These are phyloP conservation scores for Russula earlei DNA, from an alignment of 768 basidiomycete species.

Conservation along the genomic window DNA sequence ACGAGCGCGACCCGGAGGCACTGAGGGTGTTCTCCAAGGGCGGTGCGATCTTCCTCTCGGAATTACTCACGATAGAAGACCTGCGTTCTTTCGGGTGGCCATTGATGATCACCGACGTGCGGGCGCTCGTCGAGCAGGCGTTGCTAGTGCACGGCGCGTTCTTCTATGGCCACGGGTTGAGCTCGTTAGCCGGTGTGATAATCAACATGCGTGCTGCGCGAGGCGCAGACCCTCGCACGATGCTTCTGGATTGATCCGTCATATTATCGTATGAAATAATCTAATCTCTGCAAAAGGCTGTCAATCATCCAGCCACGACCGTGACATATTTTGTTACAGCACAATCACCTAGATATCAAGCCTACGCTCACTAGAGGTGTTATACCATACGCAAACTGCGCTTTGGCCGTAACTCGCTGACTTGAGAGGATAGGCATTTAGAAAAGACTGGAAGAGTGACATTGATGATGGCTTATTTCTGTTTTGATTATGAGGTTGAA, in stretches of 20 bases:
- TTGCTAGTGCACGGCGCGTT: conserved; percentile 28
- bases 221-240: conserved; percentile 30
- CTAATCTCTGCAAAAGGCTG: no score
- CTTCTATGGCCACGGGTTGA: conserved; percentile 33
- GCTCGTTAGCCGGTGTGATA: conserved; percentile 33
- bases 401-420: no score
- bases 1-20: conserved; percentile 32
- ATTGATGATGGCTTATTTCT: no score
- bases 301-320: no score
- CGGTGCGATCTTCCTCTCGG: conserved; percentile 33
- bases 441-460: no score
- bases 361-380: no score
- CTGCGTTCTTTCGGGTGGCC: conserved; percentile 33
- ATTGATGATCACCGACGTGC: conserved; percentile 34
- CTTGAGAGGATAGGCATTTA: no score
- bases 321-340: no score
- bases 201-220: conserved; percentile 31
- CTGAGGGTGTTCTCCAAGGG: conserved; percentile 27
- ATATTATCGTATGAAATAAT: no score
- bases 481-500: no score
- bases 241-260: conserved; percentile 30
- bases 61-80: conserved; percentile 36
- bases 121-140: conserved; percentile 36
- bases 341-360: no score
- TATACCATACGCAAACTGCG: no score